These are phyloP conservation scores for Arthrobotrys megalospora DNA, from an alignment of 2,329 filamentous ascomycete genomes.

Conservation along the genomic window DNA sequence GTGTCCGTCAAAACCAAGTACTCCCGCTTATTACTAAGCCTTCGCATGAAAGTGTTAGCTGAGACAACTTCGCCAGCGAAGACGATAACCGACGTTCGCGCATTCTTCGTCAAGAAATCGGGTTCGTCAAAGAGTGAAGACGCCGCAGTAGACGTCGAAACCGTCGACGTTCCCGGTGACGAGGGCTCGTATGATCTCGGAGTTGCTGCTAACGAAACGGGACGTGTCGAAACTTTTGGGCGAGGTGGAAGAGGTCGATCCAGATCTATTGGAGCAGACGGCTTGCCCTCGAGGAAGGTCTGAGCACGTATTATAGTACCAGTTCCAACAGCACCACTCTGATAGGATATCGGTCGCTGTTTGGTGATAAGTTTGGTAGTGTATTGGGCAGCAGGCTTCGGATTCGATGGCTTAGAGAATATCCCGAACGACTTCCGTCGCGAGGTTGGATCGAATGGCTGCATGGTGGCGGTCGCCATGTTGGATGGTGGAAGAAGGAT, in stretches of 20 bases:
- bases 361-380: constrained; percentile 56
- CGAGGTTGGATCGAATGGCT: constrained; percentile 56
- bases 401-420: constrained; percentile 44
- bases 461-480: constrained; percentile 57
- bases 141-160: constrained; percentile 56
- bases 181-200: constrained; percentile 58
- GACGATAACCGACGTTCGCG: constrained; percentile 46
- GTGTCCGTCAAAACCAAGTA: constrained; percentile 80
- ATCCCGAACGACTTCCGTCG: constrained; percentile 57
- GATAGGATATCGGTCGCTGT: constrained; percentile 54
- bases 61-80: constrained; percentile 79
- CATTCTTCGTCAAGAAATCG: constrained; percentile 36
- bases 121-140: constrained; percentile 54
- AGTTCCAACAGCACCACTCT: constrained; percentile 51
- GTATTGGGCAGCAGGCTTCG: constrained; percentile 43
- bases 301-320: constrained; percentile 52
- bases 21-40: constrained; percentile 74
- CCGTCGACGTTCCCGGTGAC: constrained; percentile 56
- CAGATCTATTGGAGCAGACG: constrained; percentile 53
- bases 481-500: constrained; percentile 13
- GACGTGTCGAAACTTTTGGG: constrained; percentile 54
- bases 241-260: constrained; percentile 48
- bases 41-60: constrained; percentile 78
- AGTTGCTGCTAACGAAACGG: constrained; percentile 50
- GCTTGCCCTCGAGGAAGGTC: constrained; percentile 43